Base-by-base conservation (phyloP, 2,329 filamentous ascomycete genomes). In the Penicillium frequentans region DNA sequence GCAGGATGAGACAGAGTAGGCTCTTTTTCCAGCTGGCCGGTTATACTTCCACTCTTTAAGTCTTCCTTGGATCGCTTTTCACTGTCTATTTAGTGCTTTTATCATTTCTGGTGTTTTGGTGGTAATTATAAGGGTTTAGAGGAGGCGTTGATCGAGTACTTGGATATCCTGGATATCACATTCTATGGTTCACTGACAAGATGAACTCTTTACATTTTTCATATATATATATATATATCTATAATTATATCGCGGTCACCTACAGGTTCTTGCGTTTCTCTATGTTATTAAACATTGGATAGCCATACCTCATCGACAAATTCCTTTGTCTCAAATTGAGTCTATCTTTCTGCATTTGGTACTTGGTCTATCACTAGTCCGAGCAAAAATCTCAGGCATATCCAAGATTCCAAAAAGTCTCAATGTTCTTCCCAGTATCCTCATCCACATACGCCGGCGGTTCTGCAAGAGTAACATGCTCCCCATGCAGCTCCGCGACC, bases 401-500 rank as follows among this genome's bases (percentile, higher is more conserved):
- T 6, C 80, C 80, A 53, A 82, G 63, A 6, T 60, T 73, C 77
- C 76, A 79, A 62, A 83, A 83, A 4, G 60, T 75, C 57, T 79
- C 76, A 19, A 83, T 64, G 62, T 84, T 84, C 58, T 69, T 73
- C 60, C 62, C 71, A 27, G 74, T 79, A 58, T 81, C 80, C 44
- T 76, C 77, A 60, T 84, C 81, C 23, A 82, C 79, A 61, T 73
- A 79, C 3, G 75, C 73, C 19, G 75, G 76, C 3, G 73, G 73
- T 29, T 77, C 70, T 0, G 80, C 73, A 27, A 82, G 68, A 0
- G 81, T 82, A 11, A 81, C 79, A n/a, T 68, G 74, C 13, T 80
- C 73, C 3, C 79, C 81, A 63, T 83, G 81, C 48, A 83, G 77
- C 68, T 84, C 82, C 1, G 77, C 80, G n/a, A 82, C 69, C 23